Conservation (phyloP, 2,329 filamentous ascomycete species). For the Clarireedia monteithiana region DNA sequence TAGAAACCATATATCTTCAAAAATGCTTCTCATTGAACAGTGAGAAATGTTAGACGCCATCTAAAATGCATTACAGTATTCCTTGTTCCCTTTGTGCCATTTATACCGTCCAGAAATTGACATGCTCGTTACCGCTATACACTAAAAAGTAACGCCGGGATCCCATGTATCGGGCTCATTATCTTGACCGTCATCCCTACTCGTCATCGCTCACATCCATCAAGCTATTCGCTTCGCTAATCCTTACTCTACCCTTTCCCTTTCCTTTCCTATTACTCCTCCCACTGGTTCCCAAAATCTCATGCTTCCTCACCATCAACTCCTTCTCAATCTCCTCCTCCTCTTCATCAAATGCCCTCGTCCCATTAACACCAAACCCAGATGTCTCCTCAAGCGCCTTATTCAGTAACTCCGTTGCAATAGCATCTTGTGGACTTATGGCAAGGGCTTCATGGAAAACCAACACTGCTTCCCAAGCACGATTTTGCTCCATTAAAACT, state of each 20-base stretch:
- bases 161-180: not conserved
- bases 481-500: conserved; percentile 69
- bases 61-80: not conserved
- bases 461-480: conserved; percentile 68
- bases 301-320: conserved; percentile 39
- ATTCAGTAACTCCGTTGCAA: conserved; percentile 70
- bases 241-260: conserved; percentile 32
- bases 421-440: conserved; percentile 70
- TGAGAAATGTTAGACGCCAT: conserved; percentile 4
- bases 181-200: conserved; percentile 8
- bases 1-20: not conserved
- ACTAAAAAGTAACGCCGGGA: not conserved
- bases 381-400: conserved; percentile 61
- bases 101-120: not conserved
- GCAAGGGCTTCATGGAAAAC: conserved; percentile 80
- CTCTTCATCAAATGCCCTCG: conserved; percentile 31
- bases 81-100: not conserved
- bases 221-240: conserved; percentile 37
- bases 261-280: conserved; percentile 37
- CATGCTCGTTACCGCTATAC: not conserved
- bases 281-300: conserved; percentile 38
- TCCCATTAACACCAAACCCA: conserved; percentile 22
- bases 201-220: conserved; percentile 53
- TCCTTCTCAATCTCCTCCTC: conserved; percentile 49
- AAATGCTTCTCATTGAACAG: not conserved